Base-by-base conservation (phyloP, 2,329 filamentous ascomycete genomes). In the Trichoderma gracile region DNA sequence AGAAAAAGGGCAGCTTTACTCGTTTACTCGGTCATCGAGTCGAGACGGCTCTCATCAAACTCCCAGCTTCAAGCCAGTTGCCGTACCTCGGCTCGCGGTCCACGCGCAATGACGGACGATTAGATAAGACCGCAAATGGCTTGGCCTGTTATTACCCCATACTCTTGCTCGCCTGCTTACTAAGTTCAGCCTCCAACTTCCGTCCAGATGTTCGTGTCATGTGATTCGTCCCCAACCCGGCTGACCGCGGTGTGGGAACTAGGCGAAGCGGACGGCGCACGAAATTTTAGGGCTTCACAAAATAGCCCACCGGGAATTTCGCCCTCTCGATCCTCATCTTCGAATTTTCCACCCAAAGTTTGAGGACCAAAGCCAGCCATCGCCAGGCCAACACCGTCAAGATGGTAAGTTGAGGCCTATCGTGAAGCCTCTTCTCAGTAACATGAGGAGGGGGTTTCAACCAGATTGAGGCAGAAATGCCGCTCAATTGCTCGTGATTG, bases 321-420 rank as follows among this genome's bases (percentile, higher is more conserved):
- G 64, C 69, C 71, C 69, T 72, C 71, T 75, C 71, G 72, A 74
- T 73, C 73, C 71, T 65, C 65, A 60, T 59, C 60, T 60, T 49
- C 65, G 55, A 53, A 58, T 49, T 52, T 60, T 69, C 70, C 74
- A 38, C 33, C 33, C 33, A 38, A 73, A 73, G 72, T 69, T 73
- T 73, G 73, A 76, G 68, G 71, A 74, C 71, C 72, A 72, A 72
- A 72, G 52, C 73, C 76, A 74, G 74, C 77, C 77, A 73, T 77
- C 78, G 79, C 78, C 78, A 76, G 81, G 81, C 78, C 33, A 78
- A 80, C 78, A 78, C 80, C 80, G 79, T 84, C 86, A 89, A 84
- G 79, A 89, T 89, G 87, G 87, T 89, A 81, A 89, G 87, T 88
- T 81, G 81, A 12, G 75, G 75, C 76, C 74, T 75, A 74, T 78